phyloP scores from a whole-genome alignment of 2,329 filamentous ascomycete species.

The Exophiala sp. region DNA sequence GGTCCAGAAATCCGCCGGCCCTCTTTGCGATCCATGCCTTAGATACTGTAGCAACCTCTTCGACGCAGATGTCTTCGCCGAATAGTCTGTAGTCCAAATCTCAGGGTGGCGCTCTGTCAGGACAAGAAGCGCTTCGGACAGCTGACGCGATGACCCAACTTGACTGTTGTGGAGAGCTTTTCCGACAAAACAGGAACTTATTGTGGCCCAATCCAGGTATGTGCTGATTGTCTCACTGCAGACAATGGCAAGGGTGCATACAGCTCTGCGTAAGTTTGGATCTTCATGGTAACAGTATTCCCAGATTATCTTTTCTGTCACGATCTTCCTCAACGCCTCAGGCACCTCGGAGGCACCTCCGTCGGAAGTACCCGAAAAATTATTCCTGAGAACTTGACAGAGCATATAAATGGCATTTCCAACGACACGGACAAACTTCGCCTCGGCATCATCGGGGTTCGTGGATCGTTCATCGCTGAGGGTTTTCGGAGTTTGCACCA shows the following conservation, averaged over 20 bases:
- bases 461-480: constrained; percentile 85
- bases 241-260: constrained; percentile 52
- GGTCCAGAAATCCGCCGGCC: constrained; percentile 65
- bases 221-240: constrained; percentile 45
- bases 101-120: constrained; percentile 61
- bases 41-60: constrained; percentile 65
- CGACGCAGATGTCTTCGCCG: constrained; percentile 50
- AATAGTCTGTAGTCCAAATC: constrained; percentile 66
- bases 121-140: constrained; percentile 59
- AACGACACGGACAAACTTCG: constrained; percentile 78
- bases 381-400: constrained; percentile 44
- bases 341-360: constrained; percentile 30
- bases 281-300: constrained; percentile 53
- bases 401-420: constrained; percentile 53
- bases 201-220: constrained; percentile 56
- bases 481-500: constrained; percentile 70
- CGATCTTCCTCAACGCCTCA: constrained; percentile 39
- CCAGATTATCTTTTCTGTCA: constrained; percentile 59
- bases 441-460: constrained; percentile 73
- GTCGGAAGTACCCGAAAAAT: constrained; percentile 14
- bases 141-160: constrained; percentile 65
- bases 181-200: constrained; percentile 64
- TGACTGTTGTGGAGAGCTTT: constrained; percentile 70
- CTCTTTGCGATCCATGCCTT: constrained; percentile 77
- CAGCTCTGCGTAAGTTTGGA: constrained; percentile 51